These are phyloP conservation scores for Ophiostoma piceae DNA, from an alignment of 2,329 filamentous ascomycete genomes.

Conservation along the genomic window DNA sequence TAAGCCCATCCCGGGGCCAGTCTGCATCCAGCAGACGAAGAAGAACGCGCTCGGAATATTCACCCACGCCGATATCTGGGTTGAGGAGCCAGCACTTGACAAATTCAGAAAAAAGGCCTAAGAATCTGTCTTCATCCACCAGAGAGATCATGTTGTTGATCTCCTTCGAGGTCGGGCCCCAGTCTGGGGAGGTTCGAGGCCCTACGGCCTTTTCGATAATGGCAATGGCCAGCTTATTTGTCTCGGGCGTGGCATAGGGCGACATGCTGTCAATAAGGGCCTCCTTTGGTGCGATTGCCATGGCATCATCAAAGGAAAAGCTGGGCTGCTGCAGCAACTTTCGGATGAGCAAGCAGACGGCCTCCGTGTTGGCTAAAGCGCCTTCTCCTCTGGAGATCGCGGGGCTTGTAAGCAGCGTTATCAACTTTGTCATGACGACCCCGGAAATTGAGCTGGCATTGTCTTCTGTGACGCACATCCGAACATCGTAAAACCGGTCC, in stretches of 20 bases:
- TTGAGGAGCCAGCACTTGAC: conserved; percentile 50
- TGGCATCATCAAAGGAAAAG: conserved; percentile 46
- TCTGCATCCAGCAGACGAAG: conserved; percentile 53
- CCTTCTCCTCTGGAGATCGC: conserved; percentile 36
- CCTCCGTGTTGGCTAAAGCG: conserved; percentile 27
- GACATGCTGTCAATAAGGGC: conserved; percentile 48
- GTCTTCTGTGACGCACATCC: conserved; percentile 54
- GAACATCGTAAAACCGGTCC: conserved; percentile 54
- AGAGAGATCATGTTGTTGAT: neutral
- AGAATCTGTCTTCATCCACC: neutral
- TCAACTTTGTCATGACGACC: conserved; percentile 50
- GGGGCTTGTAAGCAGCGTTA: conserved; percentile 43
- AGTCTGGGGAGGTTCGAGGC: conserved; percentile 47
- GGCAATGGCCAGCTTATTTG: conserved; percentile 53
- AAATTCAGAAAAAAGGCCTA: conserved; percentile 43
- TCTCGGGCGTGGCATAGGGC: conserved; percentile 51
- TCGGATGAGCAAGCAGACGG: conserved; percentile 48
- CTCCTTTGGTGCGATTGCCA: conserved; percentile 48
- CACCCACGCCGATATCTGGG: conserved; percentile 51
- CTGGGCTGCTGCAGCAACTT: conserved; percentile 48
- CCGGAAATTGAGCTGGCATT: conserved; percentile 51
- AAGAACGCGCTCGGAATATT: conserved; percentile 47
- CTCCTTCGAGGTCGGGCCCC: conserved; percentile 32
- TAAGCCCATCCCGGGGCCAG: conserved; percentile 35
- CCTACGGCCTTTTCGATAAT: conserved; percentile 52